Conservation (phyloP, 352 stramenopile species). For the Pythium periplocum region DNA sequence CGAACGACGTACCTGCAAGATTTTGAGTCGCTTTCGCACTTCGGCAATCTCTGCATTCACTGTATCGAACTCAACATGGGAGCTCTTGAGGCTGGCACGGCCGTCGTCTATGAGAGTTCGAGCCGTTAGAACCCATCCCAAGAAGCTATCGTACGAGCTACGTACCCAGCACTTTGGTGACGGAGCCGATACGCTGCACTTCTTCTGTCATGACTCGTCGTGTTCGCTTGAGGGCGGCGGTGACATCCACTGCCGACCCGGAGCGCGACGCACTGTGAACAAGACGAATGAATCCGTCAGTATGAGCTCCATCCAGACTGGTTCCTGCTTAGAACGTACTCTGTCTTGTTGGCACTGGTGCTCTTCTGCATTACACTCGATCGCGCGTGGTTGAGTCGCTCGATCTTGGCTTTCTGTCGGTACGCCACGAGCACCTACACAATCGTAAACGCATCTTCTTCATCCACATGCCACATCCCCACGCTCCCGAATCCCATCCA, state of each 20-base stretch:
- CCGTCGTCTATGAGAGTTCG: constrained; percentile 34
- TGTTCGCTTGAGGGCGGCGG: constrained; percentile 57
- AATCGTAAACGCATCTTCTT: neutral
- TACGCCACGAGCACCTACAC: constrained; percentile 52
- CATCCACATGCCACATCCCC: too few species aligned
- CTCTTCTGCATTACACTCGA: constrained; percentile 34
- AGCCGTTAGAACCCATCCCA: neutral
- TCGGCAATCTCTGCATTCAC: constrained; percentile 51
- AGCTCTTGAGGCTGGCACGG: constrained; percentile 46
- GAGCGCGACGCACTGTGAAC: constrained; percentile 3
- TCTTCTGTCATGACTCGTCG: constrained; percentile 66
- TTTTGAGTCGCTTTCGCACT: constrained; percentile 57
- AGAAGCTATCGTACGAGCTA: neutral
- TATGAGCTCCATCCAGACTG: too few species aligned
- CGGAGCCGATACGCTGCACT: constrained; percentile 57
- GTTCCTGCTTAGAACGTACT: too few species aligned
- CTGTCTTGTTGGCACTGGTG: neutral
- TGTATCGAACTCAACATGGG: constrained; percentile 51
- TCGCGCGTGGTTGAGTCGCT: constrained; percentile 49
- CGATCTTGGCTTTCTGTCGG: constrained; percentile 49
- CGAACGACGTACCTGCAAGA: constrained; percentile 23
- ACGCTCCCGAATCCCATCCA: too few species aligned
- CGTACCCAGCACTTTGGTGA: constrained; percentile 53
- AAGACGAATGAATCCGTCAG: too few species aligned
- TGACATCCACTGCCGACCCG: constrained; percentile 52